Conservation (phyloP, 176 grass and related monocot species). For the Calamus simplicifolius region DNA sequence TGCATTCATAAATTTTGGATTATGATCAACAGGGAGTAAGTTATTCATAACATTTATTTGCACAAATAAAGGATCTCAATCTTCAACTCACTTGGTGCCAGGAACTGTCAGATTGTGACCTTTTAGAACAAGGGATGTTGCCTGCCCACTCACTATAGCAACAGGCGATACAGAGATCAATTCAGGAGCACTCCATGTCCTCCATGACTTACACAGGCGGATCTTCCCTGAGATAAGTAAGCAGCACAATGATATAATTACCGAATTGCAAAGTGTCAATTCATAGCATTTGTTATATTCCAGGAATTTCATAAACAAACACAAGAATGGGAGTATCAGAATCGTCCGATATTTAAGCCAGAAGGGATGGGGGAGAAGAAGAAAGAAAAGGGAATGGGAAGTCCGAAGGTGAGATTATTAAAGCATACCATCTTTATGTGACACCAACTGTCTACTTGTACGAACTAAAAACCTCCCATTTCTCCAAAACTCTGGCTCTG, state of each 20-base stretch:
- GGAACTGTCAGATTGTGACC: slow-evolving; percentile 85
- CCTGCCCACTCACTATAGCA: slow-evolving; percentile 70
- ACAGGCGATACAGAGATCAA: slow-evolving; percentile 83
- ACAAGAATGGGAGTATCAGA: no score
- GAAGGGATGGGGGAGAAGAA: not conserved
- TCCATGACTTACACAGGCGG: slow-evolving; percentile 88
- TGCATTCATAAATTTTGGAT: slow-evolving; percentile 28
- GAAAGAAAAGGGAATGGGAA: not conserved
- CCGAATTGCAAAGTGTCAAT: no score
- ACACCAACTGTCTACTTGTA: slow-evolving; percentile 71
- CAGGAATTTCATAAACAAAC: no score
- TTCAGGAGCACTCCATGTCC: slow-evolving; percentile 90
- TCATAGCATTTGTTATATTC: no score
- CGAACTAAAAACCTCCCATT: slow-evolving; percentile 88
- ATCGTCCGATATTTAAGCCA: not conserved
- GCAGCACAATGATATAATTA: not conserved
- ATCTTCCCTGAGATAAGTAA: slow-evolving; percentile 48
- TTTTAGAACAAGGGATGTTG: slow-evolving; percentile 66
- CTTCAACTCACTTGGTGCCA: slow-evolving; percentile 75
- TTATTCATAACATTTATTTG: not conserved
- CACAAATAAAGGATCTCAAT: not conserved
- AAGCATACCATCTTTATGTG: slow-evolving; percentile 75
- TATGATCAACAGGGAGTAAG: slow-evolving; percentile 2
- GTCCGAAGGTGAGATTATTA: not conserved
- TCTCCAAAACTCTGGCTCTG: slow-evolving; percentile 83